phyloP scores from a whole-genome alignment of 2,329 filamentous ascomycete genomes.

The Fonsecaea multimorphosa region DNA sequence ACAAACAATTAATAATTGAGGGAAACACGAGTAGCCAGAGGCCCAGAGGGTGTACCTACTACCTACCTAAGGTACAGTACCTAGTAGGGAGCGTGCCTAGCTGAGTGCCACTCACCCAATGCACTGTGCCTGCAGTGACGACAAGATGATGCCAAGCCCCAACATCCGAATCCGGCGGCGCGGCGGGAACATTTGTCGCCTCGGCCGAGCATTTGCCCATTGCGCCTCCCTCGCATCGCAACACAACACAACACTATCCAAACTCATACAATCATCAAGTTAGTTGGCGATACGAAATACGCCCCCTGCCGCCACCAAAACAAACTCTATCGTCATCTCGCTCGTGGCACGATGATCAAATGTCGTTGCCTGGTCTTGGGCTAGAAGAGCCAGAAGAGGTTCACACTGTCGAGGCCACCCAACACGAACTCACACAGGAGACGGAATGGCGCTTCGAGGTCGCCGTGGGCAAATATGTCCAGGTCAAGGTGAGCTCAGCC shows the following conservation, averaged over 20 bases:
- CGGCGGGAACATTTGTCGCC: background rate
- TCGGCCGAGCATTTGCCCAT: background rate
- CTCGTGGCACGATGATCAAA: conserved; percentile 45
- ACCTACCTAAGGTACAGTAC: too few species aligned
- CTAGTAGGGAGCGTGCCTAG: too few species aligned
- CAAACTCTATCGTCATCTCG: background rate
- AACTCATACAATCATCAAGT: too few species aligned
- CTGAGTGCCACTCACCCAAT: too few species aligned
- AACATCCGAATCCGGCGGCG: background rate
- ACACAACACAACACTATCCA: too few species aligned
- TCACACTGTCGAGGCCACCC: conserved; percentile 48
- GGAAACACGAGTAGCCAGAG: background rate
- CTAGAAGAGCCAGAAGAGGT: conserved; percentile 66
- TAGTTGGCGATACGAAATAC: background rate
- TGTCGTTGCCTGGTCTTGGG: conserved; percentile 78
- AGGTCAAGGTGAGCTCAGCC: conserved; percentile 56
- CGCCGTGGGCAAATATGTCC: conserved; percentile 59
- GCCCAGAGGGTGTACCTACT: too few species aligned
- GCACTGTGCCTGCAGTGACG: background rate
- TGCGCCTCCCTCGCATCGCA: background rate
- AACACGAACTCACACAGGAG: conserved; percentile 65
- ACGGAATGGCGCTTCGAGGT: conserved; percentile 83
- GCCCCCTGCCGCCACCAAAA: background rate
- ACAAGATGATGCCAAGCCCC: conserved; percentile 13
- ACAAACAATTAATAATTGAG: background rate